Evolutionary conservation across 2,329 filamentous ascomycete species (phyloP), one percentile per base, ranked within the genome.

Genomic region (Monilinia aucupariae): DNA sequence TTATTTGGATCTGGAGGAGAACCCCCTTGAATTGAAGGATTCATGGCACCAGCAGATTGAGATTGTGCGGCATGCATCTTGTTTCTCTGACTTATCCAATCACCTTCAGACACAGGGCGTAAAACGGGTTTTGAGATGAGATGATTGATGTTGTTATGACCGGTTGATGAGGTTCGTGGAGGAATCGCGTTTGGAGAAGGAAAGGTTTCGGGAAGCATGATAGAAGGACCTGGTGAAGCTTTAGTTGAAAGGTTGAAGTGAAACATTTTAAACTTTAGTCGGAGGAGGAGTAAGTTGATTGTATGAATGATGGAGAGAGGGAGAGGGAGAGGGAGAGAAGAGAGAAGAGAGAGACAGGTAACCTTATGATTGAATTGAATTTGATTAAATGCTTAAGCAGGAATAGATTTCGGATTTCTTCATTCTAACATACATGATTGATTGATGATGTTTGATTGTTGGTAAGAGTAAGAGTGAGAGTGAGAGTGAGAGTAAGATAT

Each of bases 81-180:
- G 67, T 70, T 76, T 62, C 68, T 59, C n/a, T 81, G 78, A 64
- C 76, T 76, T 59, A 85, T 78, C 86, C 83, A 87, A 76, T 86
- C 80, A 62, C 79, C 79, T 72, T 90, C 87, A 27, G 83, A 76
- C 30, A 89, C 79, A 43, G 83, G 79, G 25, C 77, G 79, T 27
- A 86, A 75, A 32, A 81, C 77, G n/a, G 70, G 60, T 59, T 73
- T 74, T 3, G 69, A 64, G 3, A 68, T 53, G 15, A 62, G 63
- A 50, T 67, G 63, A 62, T 67, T 70, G 54, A 69, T 69, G 41
- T 70, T 66, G 41, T 75, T 75, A 66, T 81, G 78, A 67, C 81
- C 80, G 63, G 83, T 85, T 1, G 87, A 90, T 62, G 89, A 91
- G 52, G 86, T 91, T 66, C 89, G 83, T 3, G 87, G 86, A 25